Conservation (phyloP, 768 basidiomycete species). For the Suillus fuscotomentosus region DNA sequence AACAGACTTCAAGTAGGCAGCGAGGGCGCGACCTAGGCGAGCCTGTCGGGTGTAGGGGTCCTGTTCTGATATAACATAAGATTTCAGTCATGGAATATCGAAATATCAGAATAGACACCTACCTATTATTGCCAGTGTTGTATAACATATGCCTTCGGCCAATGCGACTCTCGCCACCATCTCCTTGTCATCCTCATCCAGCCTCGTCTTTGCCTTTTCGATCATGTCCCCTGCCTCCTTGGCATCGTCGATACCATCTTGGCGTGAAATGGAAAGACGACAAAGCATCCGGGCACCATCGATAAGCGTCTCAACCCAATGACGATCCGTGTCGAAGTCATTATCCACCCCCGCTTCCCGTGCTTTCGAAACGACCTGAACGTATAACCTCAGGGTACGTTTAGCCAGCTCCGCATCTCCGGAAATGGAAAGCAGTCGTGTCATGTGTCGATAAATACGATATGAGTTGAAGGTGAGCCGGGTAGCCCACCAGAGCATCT, state of each 20-base stretch:
- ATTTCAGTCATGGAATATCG: neutral
- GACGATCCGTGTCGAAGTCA: constrained; percentile 61
- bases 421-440: constrained; percentile 62
- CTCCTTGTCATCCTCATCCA: constrained; percentile 47
- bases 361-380: constrained; percentile 82
- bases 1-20: constrained; percentile 48
- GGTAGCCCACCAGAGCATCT: constrained; percentile 94
- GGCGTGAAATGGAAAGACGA: constrained; percentile 41
- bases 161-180: constrained; percentile 60
- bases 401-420: constrained; percentile 64
- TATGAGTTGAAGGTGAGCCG: constrained; percentile 92
- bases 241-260: constrained; percentile 52
- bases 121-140: constrained; percentile 72
- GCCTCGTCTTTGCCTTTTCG: constrained; percentile 56
- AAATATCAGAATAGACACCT: constrained; percentile 10
- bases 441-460: constrained; percentile 81
- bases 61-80: constrained; percentile 45
- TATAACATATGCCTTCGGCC: constrained; percentile 73
- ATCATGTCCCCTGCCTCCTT: constrained; percentile 61
- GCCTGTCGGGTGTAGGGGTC: constrained; percentile 59
- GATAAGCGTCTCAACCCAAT: constrained; percentile 77
- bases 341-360: constrained; percentile 47
- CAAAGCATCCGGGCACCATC: constrained; percentile 80
- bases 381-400: constrained; percentile 77
- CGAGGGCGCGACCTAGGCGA: constrained; percentile 58